A percentile compares a stretch with the other conserved stretches of the same genome.
These are phyloP conservation scores for Aspergillus cejpii DNA, from an alignment of 2,329 filamentous ascomycete genomes.

Conservation along the genomic window DNA sequence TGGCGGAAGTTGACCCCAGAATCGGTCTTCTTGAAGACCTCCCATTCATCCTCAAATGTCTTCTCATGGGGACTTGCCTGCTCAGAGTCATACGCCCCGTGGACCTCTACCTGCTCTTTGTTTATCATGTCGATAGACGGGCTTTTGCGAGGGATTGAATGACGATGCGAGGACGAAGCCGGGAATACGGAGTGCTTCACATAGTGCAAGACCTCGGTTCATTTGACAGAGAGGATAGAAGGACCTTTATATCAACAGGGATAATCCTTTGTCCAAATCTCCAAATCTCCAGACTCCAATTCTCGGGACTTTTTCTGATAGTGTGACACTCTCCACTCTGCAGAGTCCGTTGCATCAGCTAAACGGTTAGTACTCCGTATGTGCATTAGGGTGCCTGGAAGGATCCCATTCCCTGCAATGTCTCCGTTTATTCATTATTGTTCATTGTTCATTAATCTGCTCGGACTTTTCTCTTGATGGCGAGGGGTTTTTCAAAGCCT, in stretches of 20 bases:
- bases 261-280: neutral
- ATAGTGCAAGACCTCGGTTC: neutral
- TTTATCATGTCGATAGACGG: neutral
- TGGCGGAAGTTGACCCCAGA: conserved; percentile 44
- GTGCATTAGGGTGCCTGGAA: neutral
- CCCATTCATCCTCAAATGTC: conserved; percentile 14
- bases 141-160: too few species aligned
- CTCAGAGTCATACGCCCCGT: neutral
- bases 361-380: neutral
- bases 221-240: neutral
- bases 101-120: neutral
- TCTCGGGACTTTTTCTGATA: too few species aligned
- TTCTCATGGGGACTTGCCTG: neutral
- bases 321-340: neutral
- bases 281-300: too few species aligned
- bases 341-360: neutral
- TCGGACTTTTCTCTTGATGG: neutral
- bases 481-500: neutral
- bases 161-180: too few species aligned
- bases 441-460: neutral
- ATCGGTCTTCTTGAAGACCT: conserved; percentile 43
- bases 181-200: too few species aligned
- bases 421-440: neutral
- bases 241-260: neutral
- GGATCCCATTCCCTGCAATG: neutral